Evolutionary conservation across 495 filamentous ascomycete genomes (phyloP).

Genomic region (Antarctomyces pellizariae): DNA sequence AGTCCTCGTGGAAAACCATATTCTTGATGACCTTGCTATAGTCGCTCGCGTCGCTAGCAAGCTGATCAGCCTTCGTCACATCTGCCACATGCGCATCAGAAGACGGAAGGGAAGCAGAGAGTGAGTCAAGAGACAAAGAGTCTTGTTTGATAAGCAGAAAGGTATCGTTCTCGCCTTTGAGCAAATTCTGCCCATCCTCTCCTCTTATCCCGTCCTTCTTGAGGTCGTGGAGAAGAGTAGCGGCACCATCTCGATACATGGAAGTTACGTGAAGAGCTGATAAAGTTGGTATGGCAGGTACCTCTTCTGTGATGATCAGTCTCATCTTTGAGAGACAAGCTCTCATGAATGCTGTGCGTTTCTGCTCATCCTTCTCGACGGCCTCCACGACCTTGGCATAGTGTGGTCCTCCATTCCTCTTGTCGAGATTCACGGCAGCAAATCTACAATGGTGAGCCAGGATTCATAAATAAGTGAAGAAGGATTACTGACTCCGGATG

Average conservation of each 20-base stretch:
- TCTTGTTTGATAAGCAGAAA: conserved; percentile 47
- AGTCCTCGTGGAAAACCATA: conserved; percentile 44
- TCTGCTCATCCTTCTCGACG: conserved; percentile 44
- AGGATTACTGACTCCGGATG: conserved; percentile 63
- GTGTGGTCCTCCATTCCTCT: conserved; percentile 31
- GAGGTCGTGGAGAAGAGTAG: conserved; percentile 38
- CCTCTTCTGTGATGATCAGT: conserved; percentile 45
- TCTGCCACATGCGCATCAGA: conserved; percentile 7
- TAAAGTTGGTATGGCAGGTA: conserved; percentile 50
- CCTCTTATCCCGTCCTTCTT: conserved; percentile 43
- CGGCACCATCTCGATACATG: conserved; percentile 33
- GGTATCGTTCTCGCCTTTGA: conserved; percentile 67
- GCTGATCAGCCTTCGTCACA: conserved; percentile 14
- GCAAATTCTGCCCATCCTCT: conserved; percentile 44
- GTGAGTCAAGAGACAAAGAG: conserved; percentile 35
- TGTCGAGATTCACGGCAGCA: conserved; percentile 52
- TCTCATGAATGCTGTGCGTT: conserved; percentile 54
- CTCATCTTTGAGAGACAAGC: conserved; percentile 68
- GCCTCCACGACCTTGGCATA: conserved; percentile 45
- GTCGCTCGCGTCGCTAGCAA: conserved; percentile 20
- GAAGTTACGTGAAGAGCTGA: conserved; percentile 72
- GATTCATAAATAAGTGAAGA: not conserved
- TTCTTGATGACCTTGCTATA: conserved; percentile 53
- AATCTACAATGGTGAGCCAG: conserved; percentile 31
- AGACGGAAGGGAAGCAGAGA: conserved; percentile 25